These are phyloP conservation scores for Phytopythium delawarense DNA, from an alignment of 352 stramenopile species.

Conservation along the genomic window DNA sequence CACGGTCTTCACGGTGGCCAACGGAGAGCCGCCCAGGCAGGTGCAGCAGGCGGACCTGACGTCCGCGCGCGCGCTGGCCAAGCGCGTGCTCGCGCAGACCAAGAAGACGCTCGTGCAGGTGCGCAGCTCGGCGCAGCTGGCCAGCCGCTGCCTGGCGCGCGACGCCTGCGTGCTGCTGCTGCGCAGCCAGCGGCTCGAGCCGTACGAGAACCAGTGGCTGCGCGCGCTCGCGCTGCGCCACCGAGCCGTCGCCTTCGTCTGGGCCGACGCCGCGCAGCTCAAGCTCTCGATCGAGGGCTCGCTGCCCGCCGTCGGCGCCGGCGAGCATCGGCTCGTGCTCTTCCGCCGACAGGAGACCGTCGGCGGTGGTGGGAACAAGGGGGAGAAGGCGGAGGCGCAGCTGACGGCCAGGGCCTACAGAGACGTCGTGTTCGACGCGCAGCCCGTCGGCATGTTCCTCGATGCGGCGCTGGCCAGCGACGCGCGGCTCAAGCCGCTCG, in stretches of 20 bases:
- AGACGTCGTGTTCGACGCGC: conserved; percentile 49
- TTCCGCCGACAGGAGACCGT: conserved; percentile 43
- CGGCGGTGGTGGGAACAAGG: conserved; percentile 32
- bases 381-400: neutral
- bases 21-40: conserved; percentile 37
- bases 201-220: conserved; percentile 75
- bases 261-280: conserved; percentile 57
- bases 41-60: conserved; percentile 69
- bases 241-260: conserved; percentile 62
- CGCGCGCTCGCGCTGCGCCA: conserved; percentile 51
- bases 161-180: conserved; percentile 62
- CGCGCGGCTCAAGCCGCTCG: conserved; percentile 38
- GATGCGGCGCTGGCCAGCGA: conserved; percentile 27
- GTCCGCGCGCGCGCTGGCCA: conserved; percentile 50
- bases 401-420: conserved; percentile 54
- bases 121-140: conserved; percentile 62
- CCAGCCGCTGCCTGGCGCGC: conserved; percentile 61
- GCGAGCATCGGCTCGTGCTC: conserved; percentile 62
- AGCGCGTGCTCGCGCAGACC: conserved; percentile 44
- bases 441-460: conserved; percentile 56
- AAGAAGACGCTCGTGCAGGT: conserved; percentile 45
- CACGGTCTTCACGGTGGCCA: conserved; percentile 78
- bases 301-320: conserved; percentile 31
- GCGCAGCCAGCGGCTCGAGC: conserved; percentile 43
- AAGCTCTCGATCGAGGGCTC: conserved; percentile 69